A percentile compares a stretch with the other conserved stretches of the same genome.
Conservation (phyloP, 352 stramenopile species). For the Globisporangium emineosum region DNA sequence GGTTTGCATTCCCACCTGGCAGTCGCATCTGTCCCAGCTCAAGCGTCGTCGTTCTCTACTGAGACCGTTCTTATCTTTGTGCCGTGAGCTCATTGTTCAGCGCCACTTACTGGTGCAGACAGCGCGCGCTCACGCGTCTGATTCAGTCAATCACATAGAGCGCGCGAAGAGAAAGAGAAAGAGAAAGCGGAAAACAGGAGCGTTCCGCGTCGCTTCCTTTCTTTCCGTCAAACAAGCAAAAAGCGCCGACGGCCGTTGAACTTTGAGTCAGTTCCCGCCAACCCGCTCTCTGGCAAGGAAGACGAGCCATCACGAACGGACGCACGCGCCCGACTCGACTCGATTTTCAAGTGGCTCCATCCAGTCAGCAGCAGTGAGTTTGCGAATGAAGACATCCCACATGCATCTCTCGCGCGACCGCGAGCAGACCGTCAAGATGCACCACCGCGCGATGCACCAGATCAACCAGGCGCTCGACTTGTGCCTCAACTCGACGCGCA, state of each 20-base stretch:
- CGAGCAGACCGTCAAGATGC: slow-evolving; percentile 49
- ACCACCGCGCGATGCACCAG: slow-evolving; percentile 60
- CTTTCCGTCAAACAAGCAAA: background rate
- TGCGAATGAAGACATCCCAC: slow-evolving; percentile 21
- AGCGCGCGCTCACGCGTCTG: background rate
- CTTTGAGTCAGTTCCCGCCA: slow-evolving; percentile 3
- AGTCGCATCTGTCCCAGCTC: slow-evolving; percentile 1
- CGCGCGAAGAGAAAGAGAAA: background rate
- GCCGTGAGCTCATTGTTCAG: no score
- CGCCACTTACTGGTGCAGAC: no score
- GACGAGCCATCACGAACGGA: slow-evolving; percentile 2
- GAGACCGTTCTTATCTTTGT: background rate
- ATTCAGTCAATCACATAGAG: background rate
- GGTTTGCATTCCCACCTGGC: background rate
- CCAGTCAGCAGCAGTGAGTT: background rate
- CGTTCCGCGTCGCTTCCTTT: slow-evolving; percentile 10
- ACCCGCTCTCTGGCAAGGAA: slow-evolving; percentile 3
- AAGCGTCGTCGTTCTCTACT: no score
- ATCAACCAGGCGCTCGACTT: slow-evolving; percentile 53
- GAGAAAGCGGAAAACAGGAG: background rate
- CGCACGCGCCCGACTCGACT: slow-evolving; percentile 1
- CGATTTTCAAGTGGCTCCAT: background rate
- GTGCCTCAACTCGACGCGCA: slow-evolving; percentile 53
- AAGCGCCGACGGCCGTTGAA: background rate
- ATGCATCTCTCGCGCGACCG: slow-evolving; percentile 49